Base-by-base conservation (phyloP, 1,284 basidiomycete genomes). In the Pseudozyma sp. region DNA sequence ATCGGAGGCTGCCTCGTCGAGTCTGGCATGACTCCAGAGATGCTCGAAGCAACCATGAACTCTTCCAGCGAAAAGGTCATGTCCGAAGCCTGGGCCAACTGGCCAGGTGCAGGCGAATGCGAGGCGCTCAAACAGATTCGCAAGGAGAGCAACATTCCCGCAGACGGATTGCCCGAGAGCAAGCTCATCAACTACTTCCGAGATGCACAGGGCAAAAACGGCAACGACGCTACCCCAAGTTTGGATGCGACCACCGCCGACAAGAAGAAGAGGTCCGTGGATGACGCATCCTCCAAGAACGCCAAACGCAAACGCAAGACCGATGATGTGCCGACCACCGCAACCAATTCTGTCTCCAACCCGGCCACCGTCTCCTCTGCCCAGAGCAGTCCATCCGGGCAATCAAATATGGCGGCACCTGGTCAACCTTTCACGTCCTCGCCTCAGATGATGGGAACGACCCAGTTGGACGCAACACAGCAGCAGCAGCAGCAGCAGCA, bases 81-180 rank as follows among this genome's bases (percentile, higher is more conserved):
- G 75, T 71, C 77, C 14, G 77, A 79, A 35, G 61, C 66, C 6
- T 80, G 79, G 77, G 66, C 67, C 46, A 72, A 75, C 31, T 80
- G 79, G 79, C 79, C 80, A 10, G 75, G 70, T n/a, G 73, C 74
- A n/a, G 68, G 54, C 30, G 75, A 77, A 40, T 78, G 75, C 48
- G 73, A 81, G 29, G 72, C 68, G 19, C 65, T 81, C 54, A 68
- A 69, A 29, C 56, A 81, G 37, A 70, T 80, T 24, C 72, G 80
- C 30, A 61, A 70, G 44, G 70, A 81, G 40, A 68, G 68, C 61
- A 76, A 79, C 50, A 77, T 81, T 17, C 80, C 80, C 5, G 42
- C 62, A 14, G 80, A 81, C 17, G 80, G 80, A 14, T 62, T 81
- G 13, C 79, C 79, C 10, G 80, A 81, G 29, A 75, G 67, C 67